Base-by-base conservation (phyloP, 352 stramenopile genomes). In the Blastocystis sp. region DNA sequence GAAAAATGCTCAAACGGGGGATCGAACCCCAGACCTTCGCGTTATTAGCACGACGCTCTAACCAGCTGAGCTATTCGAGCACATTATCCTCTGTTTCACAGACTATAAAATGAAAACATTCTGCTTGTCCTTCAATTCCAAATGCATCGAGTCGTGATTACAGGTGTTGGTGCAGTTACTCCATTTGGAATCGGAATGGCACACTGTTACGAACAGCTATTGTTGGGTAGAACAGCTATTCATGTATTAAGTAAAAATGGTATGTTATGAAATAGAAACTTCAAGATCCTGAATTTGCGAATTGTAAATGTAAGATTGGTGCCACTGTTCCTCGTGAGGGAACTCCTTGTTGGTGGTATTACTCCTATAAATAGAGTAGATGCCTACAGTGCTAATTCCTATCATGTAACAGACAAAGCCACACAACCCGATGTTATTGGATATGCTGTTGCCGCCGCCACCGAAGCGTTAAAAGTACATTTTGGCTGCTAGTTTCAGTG, bases 151-250 rank as follows among this genome's bases (percentile, higher is more conserved):
- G 94, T 97, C 19, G 94, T 97, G 4, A 93, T 97, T 19, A 97
- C 94, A 39, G 94, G 94, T 7, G 61, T 97, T 11, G 94, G 94
- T 21, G 92, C 93, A 5, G 93, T 97, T 59, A 96, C 92, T 29
- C 94, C 94, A 0, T 93, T 96, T 58, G 94, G 93, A 46, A 91
- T 95, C 11, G 93, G 93, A 51, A 91, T 95, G 21, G 80, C 92
- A 67, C 90, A 89, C 61, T 92, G 92, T 24, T 97, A 93, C 93
- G 89, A 95, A 16, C 90, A 91, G 56, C 88, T 97, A 35, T 86
- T 97, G 29, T 88, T 89, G 49, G 93, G 93, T 32, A 88, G 93
- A 73, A 94, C 89, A 59, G 94, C 92, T 43, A 92, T 96, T 67
- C 86, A 89, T 78, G 91, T 93, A 35, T 32, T 21, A 35, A 83